Evolutionary conservation across 306 rosid genomes (phyloP), one percentile per base, ranked within the genome.

Genomic region (Prinsepia uniflora): DNA sequence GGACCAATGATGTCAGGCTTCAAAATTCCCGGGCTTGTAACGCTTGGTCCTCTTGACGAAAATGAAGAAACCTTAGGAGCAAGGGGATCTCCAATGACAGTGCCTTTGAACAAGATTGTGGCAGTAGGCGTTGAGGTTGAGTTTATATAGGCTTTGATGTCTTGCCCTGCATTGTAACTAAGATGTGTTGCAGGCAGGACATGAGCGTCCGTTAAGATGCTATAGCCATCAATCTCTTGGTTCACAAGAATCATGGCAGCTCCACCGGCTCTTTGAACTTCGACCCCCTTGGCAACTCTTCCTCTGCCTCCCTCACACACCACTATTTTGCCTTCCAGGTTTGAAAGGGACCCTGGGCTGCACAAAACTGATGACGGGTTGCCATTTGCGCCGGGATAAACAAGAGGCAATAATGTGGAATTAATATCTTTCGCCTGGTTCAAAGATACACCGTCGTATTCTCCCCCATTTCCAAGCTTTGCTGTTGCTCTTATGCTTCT

Each of bases 1-100:
- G 87, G 88, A 6, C 88, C 93, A n/a, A 83, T 61, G 10, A 88
- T 88, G 75, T 85, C 85, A 0, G 90, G 93, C 54, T 88, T 88
- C 10, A 88, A 67, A 54, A 88, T 85, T 6, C 93, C 88, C 0
- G 81, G 70, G 68, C 90, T 83, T 18, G 3, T 78, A 8, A 6
- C 30, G 65, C 81, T 83, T 65, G 93, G 90, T n/a, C 93, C 93
- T 70, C 85, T 83, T 1, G 90, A 88, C 49, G 93, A 88, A 57
- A 88, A 88, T 2, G 24, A 71, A 58, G 70, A 61, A 12, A 85
- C 77, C 0, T 58, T 0, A 0, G 88, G 90, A 43, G 93, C 82
- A 17, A 30, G 72, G 18, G 75, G 6, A 5, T 85, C 84, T 1
- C 86, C 92, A 10, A 85, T 81, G 34, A 77, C 34, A 0, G 93